Evolutionary conservation across 805 yeast species (phyloP), one percentile per base, ranked within the genome.

Genomic region (Schizosaccharomyces cryophilus): DNA sequence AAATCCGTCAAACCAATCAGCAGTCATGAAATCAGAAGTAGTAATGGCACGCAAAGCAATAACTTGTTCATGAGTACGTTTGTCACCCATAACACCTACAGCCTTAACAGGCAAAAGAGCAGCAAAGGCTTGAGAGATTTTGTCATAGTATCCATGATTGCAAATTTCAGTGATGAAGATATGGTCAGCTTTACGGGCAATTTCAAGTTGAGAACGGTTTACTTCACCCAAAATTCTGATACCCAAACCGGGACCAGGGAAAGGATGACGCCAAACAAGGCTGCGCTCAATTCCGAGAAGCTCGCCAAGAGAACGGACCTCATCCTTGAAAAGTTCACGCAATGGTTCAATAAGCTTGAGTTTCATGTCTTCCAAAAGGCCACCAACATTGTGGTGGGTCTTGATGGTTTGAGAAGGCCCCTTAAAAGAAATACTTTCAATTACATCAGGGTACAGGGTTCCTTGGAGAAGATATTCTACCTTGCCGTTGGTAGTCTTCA

Each of bases 171-270:
- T 95, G 70, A 93, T 93, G 79, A 86, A 93, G 69, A 93, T 93
- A 73, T 77, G 78, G 73, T 93, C 99, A 64, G 99, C 98, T 72
- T 87, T 90, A 75, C 97, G 85, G 56, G 97, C 98, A 71, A 93
- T 93, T 70, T 82, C 90, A 62, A 93, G 93, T 77, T 93, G 98
- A 66, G 78, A 82, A 66, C 81, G 85, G 63, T 96, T 86, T 65
- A 93, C 97, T 76, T 90, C 97, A 67, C 99, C 99, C 59, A 93
- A 78, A 62, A 93, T 94, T 75, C 99, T 84, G 73, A 93, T 93
- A 67, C 96, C 99, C 71, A 93, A 85, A 77, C 99, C 99, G 72
- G 99, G 99, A 72, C 99, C 99, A 69, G 99, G 99, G 95, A 93
- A 93, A 62, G 99, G 99, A 73, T 93, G 99, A 79, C 99, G 87